A percentile compares a stretch with the other conserved stretches of the same genome.
Evolutionary conservation across 768 basidiomycete genomes (phyloP).

Genomic region (Grammothele lineata): DNA sequence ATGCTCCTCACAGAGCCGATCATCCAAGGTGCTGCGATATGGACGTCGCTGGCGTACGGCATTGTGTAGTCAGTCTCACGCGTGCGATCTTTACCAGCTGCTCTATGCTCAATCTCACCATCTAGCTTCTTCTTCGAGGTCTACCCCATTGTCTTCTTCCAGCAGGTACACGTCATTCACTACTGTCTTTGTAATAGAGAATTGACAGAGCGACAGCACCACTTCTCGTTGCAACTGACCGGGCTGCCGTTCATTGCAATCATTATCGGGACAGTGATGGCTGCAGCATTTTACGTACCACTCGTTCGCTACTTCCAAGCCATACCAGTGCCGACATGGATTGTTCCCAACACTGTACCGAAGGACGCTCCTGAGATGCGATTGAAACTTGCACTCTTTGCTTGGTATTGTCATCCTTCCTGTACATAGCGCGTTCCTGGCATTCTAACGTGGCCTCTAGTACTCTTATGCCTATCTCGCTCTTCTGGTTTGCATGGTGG

Average conservation of each 20-base stretch:
- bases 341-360: neutral
- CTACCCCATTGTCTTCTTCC: conserved; percentile 19
- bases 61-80: conserved; percentile 18
- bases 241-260: conserved; percentile 21
- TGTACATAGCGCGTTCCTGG: no score
- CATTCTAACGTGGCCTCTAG: conserved; percentile 3
- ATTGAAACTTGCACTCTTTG: conserved; percentile 19
- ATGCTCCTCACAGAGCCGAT: conserved; percentile 20
- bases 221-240: conserved; percentile 17
- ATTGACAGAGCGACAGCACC: conserved; percentile 8
- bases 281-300: conserved; percentile 2
- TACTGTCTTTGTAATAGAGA: no score
- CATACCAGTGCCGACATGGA: conserved; percentile 11
- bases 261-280: conserved; percentile 16
- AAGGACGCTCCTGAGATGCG: conserved; percentile 9
- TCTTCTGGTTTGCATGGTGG: conserved; percentile 25
- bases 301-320: conserved; percentile 9
- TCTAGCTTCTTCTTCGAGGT: conserved; percentile 22
- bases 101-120: no score
- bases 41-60: conserved; percentile 21
- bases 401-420: conserved; percentile 17
- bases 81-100: no score
- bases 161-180: conserved; percentile 8
- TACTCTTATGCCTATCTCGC: conserved; percentile 15
- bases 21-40: conserved; percentile 17